Evolutionary conservation across 108 stramenopile species (phyloP), one percentile per base, ranked within the genome.

Genomic region (Fistulifera pelliculosa): DNA sequence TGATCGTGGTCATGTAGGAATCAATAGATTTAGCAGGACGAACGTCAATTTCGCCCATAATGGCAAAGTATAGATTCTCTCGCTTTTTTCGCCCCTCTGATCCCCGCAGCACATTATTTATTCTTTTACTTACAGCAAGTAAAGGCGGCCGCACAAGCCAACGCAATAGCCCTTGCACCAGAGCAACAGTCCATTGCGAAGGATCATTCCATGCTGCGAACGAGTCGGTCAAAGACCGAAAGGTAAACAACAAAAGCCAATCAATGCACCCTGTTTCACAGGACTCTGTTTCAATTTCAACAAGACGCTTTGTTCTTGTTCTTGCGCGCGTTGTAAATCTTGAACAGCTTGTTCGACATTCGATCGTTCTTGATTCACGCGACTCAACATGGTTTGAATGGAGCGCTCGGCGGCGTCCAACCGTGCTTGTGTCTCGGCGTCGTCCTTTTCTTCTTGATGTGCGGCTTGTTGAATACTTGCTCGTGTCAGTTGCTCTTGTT

Each of bases 161-260:
- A 22, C 13, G 69, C 69, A 43, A 70, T 55, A 0, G 40, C 61
- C 56, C 69, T 59, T 70, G 69, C 47, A 70, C 26, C 7, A 62
- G 31, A 13, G 69, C 69, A 14, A 54, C 41, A 0, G 44, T 38
- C 5, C 35, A 18, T 26, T 53, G 49, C 8, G 31, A 23, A 40
- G 50, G 27, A 23, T 41, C 28, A 28, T 57, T 54, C 48, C 17
- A 45, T 35, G 25, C 56, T 12, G 57, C 61, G 16, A 79, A 39
- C 11, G 62, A 54, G 41, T 79, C 78, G 0, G 27, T 59, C 24
- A 69, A 31, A 17, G 66, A 55, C 51, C 78, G 69, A 10, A 79
- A 41, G 6, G 69, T 50, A 56, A 79, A 79, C n/a, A 79, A 54
- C 16, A 79, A 28, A 66, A 64, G 17, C 78, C 78, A 21, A 60